Percentiles rank a stretch among this genome's conserved stretches.
phyloP scores from a whole-genome alignment of 2,329 filamentous ascomycete genomes.

The Claviceps monticola region DNA sequence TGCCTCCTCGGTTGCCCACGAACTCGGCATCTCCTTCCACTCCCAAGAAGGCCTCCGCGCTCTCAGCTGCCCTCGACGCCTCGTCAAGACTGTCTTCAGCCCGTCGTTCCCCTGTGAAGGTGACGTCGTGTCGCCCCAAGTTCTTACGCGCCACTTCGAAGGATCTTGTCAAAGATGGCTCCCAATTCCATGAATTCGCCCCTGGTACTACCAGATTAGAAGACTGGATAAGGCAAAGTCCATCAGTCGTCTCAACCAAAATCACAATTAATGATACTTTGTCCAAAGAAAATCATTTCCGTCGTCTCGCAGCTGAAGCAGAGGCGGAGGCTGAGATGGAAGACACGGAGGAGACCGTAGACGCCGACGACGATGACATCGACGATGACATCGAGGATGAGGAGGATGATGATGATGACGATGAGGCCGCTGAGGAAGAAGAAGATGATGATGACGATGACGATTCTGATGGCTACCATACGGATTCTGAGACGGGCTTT shows the following conservation, averaged over 20 bases:
- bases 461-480: conserved; percentile 58
- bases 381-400: conserved; percentile 35
- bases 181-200: conserved; percentile 81
- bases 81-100: conserved; percentile 12
- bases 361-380: conserved; percentile 34
- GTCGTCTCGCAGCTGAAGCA: conserved; percentile 73
- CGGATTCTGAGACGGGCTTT: conserved; percentile 55
- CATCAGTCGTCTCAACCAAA: conserved; percentile 48
- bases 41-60: conserved; percentile 15
- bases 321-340: conserved; percentile 76
- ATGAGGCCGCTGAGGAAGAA: conserved; percentile 34
- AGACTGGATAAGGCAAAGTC: conserved; percentile 72
- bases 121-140: conserved; percentile 20
- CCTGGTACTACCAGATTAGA: conserved; percentile 70
- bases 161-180: conserved; percentile 40
- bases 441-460: conserved; percentile 38
- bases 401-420: conserved; percentile 34
- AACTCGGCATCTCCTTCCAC: conserved; percentile 18
- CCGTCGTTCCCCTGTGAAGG: conserved; percentile 11
- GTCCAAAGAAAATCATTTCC: conserved; percentile 77
- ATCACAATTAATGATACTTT: conserved; percentile 85
- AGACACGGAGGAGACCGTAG: conserved; percentile 42
- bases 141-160: conserved; percentile 36
- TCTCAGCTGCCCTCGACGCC: conserved; percentile 9
- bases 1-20: conserved; percentile 6